Conservation (phyloP, 306 rosid species). For the Abrus pulchellus region DNA sequence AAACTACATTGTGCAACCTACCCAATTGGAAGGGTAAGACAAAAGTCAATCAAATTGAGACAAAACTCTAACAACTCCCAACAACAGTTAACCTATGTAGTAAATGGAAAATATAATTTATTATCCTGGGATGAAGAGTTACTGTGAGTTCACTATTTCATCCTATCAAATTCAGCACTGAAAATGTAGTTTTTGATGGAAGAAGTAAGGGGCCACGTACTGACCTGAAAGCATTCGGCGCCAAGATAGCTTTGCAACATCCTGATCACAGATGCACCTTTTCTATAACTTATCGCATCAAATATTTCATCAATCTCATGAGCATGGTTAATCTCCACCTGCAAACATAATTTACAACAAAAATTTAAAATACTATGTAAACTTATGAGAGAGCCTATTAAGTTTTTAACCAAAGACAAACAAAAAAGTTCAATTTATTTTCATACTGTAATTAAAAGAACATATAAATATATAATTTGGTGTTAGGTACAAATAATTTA, state of each 20-base stretch:
- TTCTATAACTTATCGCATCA: conserved; percentile 89
- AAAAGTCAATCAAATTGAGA: conserved; percentile 5
- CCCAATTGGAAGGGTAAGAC: conserved; percentile 12
- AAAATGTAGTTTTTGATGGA: conserved; percentile 20
- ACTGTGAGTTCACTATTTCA: conserved; percentile 29
- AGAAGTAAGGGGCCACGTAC: conserved; percentile 45
- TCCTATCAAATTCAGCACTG: conserved; percentile 25
- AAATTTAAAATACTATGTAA: not conserved
- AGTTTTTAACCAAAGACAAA: conserved; percentile 8
- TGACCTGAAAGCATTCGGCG: conserved; percentile 88
- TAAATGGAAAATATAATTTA: not conserved
- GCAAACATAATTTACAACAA: conserved; percentile 49
- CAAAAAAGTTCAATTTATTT: not conserved
- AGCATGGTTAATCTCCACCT: conserved; percentile 97
- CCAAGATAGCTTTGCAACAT: conserved; percentile 99
- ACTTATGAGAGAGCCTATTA: conserved; percentile 8
- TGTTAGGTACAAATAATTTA: conserved; percentile 3
- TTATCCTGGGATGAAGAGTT: conserved; percentile 25
- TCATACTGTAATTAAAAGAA: not conserved
- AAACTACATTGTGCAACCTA: conserved; percentile 13
- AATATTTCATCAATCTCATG: conserved; percentile 90
- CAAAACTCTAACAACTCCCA: conserved; percentile 18
- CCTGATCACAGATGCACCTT: conserved; percentile 95
- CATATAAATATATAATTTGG: not conserved
- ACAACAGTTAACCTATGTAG: not conserved